Percentiles rank a stretch among this genome's conserved stretches.
phyloP scores from a whole-genome alignment of 257 asterid species.

The Paulownia fortunei region DNA sequence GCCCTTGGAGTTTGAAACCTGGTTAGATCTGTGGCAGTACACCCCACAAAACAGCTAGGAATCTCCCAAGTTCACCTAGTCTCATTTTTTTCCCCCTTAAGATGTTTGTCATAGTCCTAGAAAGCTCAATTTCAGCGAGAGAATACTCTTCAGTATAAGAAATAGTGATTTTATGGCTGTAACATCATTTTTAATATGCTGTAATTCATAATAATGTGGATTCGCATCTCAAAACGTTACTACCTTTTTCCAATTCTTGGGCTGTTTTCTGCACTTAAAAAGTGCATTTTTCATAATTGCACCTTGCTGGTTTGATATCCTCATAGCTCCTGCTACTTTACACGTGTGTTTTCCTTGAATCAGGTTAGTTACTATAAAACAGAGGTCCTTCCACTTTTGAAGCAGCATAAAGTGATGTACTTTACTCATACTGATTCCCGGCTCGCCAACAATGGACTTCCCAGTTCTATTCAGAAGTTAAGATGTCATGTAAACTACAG shows the following conservation, averaged over 20 bases:
- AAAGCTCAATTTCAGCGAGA: neutral
- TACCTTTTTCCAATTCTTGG: neutral
- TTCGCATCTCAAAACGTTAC: neutral
- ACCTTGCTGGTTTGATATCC: slow-evolving; percentile 14
- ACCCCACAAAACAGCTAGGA: neutral
- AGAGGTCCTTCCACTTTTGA: slow-evolving; percentile 84
- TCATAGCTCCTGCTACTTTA: slow-evolving; percentile 7
- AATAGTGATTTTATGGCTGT: neutral
- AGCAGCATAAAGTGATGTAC: slow-evolving; percentile 91
- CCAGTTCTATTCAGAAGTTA: slow-evolving; percentile 81
- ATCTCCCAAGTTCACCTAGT: neutral
- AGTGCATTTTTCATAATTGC: neutral
- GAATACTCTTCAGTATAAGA: neutral
- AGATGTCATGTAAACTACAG: slow-evolving; percentile 92
- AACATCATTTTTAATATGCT: neutral
- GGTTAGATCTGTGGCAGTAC: neutral
- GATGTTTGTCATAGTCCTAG: slow-evolving; percentile 10
- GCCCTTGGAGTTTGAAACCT: neutral
- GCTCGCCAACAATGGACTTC: slow-evolving; percentile 88
- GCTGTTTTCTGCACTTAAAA: neutral
- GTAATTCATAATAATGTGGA: neutral
- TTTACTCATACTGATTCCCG: slow-evolving; percentile 96
- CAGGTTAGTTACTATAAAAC: slow-evolving; percentile 86
- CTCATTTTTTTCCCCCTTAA: neutral
- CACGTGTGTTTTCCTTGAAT: slow-evolving; percentile 9